Percentiles rank a stretch among this genome's conserved stretches.
Evolutionary conservation across 1,139 yeast genomes (phyloP).

Genomic region (Protomyces pachydermus): DNA sequence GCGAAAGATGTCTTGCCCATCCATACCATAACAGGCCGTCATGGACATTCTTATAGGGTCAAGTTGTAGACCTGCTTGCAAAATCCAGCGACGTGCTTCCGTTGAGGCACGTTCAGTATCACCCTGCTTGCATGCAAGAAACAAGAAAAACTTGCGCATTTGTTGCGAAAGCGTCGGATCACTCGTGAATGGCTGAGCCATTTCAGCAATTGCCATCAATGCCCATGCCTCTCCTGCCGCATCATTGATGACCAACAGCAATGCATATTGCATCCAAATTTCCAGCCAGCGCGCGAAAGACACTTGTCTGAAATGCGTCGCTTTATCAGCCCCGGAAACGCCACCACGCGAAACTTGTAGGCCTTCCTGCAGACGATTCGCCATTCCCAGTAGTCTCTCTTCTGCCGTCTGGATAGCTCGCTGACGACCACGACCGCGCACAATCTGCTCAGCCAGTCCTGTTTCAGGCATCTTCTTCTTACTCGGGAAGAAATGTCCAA

Average conservation of each 20-base stretch:
- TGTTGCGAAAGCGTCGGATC: constrained; percentile 73
- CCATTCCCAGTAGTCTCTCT: constrained; percentile 41
- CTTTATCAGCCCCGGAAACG: constrained; percentile 41
- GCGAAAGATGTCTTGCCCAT: constrained; percentile 57
- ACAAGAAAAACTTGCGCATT: constrained; percentile 48
- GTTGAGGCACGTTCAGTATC: constrained; percentile 53
- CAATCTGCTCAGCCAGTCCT: background rate
- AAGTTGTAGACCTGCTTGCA: constrained; percentile 69
- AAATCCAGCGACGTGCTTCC: constrained; percentile 58
- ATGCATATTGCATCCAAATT: constrained; percentile 70
- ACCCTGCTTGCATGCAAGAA: constrained; percentile 56
- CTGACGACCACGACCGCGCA: background rate
- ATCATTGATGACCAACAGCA: constrained; percentile 60
- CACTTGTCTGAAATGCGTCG: constrained; percentile 65
- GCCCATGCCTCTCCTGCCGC: constrained; percentile 63
- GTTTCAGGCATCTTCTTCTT: background rate
- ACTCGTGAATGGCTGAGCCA: constrained; percentile 36
- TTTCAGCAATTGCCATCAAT: constrained; percentile 60
- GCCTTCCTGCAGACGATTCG: constrained; percentile 33
- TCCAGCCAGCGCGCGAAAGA: constrained; percentile 78
- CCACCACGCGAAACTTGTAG: constrained; percentile 41
- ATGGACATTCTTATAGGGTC: constrained; percentile 63
- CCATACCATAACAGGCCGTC: constrained; percentile 59
- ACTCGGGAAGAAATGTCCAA: constrained; percentile 65
- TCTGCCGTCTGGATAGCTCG: constrained; percentile 43